Percentiles rank a stretch among this genome's conserved stretches.
Evolutionary conservation across 441 rosid genomes (phyloP).

Genomic region (Croton setiger): DNA sequence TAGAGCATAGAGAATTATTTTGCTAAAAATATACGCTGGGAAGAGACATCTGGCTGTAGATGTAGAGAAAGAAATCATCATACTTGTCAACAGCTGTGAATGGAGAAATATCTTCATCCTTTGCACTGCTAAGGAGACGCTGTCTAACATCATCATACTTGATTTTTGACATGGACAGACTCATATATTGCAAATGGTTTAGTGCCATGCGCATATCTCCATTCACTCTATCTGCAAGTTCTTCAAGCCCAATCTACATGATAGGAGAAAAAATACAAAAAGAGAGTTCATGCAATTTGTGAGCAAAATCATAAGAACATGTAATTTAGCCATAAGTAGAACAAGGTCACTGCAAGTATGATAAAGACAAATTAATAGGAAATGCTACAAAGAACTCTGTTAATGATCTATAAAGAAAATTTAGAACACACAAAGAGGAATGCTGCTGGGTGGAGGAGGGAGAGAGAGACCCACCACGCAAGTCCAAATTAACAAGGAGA

Average conservation of each 20-base stretch:
- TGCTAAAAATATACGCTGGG: constrained; percentile 3
- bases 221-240: constrained; percentile 92
- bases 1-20: not conserved
- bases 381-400: not conserved
- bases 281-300: not conserved
- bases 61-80: constrained; percentile 23
- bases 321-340: not conserved
- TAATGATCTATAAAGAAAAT: not conserved
- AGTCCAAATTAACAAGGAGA: too few relatives aligned
- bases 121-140: constrained; percentile 78
- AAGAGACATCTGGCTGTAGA: constrained; percentile 1
- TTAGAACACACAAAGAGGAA: too few relatives aligned
- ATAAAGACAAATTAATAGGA: not conserved
- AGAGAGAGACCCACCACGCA: not conserved
- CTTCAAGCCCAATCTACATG: constrained; percentile 80
- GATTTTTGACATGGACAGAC: constrained; percentile 79
- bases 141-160: constrained; percentile 88
- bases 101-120: constrained; percentile 99
- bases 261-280: not conserved
- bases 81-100: constrained; percentile 99
- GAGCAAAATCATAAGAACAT: not conserved
- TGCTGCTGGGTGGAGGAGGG: not conserved
- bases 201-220: constrained; percentile 97
- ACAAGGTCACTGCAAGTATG: not conserved
- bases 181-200: constrained; percentile 94